Percentiles rank a stretch among this genome's conserved stretches.
phyloP scores from a whole-genome alignment of 441 rosid genomes.

The Arabidopsis lyrata region DNA sequence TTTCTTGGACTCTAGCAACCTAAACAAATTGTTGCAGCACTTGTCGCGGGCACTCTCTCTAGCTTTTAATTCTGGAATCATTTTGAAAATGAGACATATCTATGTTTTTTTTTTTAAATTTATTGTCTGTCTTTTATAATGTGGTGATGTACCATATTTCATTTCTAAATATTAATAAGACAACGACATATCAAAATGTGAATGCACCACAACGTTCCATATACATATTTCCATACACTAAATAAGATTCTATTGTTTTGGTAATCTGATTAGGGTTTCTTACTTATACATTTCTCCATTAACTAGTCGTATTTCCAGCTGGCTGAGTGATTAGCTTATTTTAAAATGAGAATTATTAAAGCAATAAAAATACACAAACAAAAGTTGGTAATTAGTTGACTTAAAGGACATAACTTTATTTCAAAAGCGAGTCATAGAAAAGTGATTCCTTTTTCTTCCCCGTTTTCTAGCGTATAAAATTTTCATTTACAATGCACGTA shows the following conservation, averaged over 20 bases:
- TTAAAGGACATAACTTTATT: constrained; percentile 27
- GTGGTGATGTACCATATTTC: constrained; percentile 1
- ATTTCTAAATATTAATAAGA: constrained; percentile 25
- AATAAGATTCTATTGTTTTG: constrained; percentile 36
- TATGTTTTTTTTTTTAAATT: not conserved
- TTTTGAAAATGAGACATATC: not conserved
- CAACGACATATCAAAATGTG: constrained; percentile 37
- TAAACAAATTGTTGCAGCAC: constrained; percentile 62
- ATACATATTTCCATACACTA: constrained; percentile 37
- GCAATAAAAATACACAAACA: constrained; percentile 17
- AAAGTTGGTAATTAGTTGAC: constrained; percentile 45
- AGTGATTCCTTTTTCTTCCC: constrained; percentile 32
- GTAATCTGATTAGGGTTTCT: constrained; percentile 30
- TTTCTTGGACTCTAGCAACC: constrained; percentile 33
- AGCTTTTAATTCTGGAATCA: constrained; percentile 7
- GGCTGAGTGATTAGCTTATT: constrained; percentile 32
- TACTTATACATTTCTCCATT: not conserved
- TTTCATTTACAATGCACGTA: not conserved
- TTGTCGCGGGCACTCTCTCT: constrained; percentile 72
- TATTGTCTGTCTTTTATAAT: constrained; percentile 10
- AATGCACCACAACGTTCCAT: constrained; percentile 34
- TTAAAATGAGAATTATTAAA: constrained; percentile 20
- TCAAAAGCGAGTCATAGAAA: constrained; percentile 36
- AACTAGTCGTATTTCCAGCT: constrained; percentile 31
- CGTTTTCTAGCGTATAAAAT: constrained; percentile 18